Evolutionary conservation across 192 early-diverging fungal genomes (phyloP), one percentile per base, ranked within the genome.

Genomic region (Geranomyces michiganensis): DNA sequence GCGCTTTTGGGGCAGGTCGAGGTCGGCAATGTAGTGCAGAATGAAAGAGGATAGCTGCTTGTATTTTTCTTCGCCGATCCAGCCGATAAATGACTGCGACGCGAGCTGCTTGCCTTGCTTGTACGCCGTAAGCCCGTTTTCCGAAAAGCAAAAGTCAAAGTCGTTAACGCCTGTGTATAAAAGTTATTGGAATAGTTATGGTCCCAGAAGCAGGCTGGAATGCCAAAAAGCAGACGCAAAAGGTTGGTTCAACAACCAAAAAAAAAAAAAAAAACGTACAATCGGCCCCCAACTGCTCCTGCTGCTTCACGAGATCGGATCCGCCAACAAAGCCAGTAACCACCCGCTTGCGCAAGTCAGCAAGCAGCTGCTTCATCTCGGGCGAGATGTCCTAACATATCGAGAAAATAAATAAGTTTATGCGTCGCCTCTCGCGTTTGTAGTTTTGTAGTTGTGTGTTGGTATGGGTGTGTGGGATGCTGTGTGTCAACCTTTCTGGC

Each of bases 261-360:
- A n/a, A n/a, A n/a, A n/a, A n/a, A n/a, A n/a, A n/a, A n/a, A n/a
- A n/a, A 27, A 19, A 68, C 75, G 30, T 85, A 93, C 93, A 90
- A 72, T 87, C 83, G 22, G 78, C 75, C 30, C 95, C 97, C 72
- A 99, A 87, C 82, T 99, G 97, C 83, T 99, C 97, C 70, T 89
- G 73, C 83, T 99, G 97, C 85, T 99, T 99, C 77, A 58, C 77
- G 62, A 98, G 80, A 71, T 99, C 96, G 33, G 93, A 94, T 48
- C 96, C 96, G 30, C 97, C 97, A 43, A 99, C 97, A 76, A 99
- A 99, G 13, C 97, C 97, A 69, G 97, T 83, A 33, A 96, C 94
- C 64, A 87, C 89, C 81, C 93, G 88, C 79, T 96, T 93, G 68
- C 94, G 90, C 55, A 98, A 84, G 48, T 88, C 85, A 27, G 75